phyloP scores from a whole-genome alignment of 108 stramenopile species.

The Nitzschia sp. region DNA sequence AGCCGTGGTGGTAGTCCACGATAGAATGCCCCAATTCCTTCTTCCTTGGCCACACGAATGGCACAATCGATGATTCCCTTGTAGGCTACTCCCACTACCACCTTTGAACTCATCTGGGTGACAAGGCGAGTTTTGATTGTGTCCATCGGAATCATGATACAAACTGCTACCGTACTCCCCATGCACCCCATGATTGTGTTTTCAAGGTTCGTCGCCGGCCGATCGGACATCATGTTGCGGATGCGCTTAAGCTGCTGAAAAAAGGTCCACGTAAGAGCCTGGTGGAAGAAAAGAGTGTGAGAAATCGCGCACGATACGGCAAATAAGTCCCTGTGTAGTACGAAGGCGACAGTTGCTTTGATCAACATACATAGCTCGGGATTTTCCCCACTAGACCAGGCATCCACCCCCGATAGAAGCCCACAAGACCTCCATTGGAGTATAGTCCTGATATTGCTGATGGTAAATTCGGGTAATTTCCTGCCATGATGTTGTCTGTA shows the following conservation, averaged over 20 bases:
- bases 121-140: constrained; percentile 95
- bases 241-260: constrained; percentile 90
- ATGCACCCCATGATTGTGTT: constrained; percentile 94
- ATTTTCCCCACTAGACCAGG: constrained; percentile 96
- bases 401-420: constrained; percentile 97
- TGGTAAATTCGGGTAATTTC: constrained; percentile 83
- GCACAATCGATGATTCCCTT: constrained; percentile 94
- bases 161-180: constrained; percentile 91
- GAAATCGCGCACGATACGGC: neutral
- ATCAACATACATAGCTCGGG: constrained; percentile 78
- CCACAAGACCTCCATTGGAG: constrained; percentile 64
- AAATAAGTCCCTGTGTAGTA: neutral
- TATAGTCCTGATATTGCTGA: constrained; percentile 63
- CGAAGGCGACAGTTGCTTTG: no score
- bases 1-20: constrained; percentile 91
- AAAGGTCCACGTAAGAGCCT: constrained; percentile 95
- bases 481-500: constrained; percentile 94
- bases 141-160: constrained; percentile 98
- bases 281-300: neutral
- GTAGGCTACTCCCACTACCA: constrained; percentile 68
- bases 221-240: constrained; percentile 49
- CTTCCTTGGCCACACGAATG: constrained; percentile 77
- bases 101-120: constrained; percentile 56
- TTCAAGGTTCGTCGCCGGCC: constrained; percentile 81
- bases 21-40: constrained; percentile 91